A percentile compares a stretch with the other conserved stretches of the same genome.
Conservation (phyloP, 2,329 filamentous ascomycete genomes). For the Westerdykella sp. region DNA sequence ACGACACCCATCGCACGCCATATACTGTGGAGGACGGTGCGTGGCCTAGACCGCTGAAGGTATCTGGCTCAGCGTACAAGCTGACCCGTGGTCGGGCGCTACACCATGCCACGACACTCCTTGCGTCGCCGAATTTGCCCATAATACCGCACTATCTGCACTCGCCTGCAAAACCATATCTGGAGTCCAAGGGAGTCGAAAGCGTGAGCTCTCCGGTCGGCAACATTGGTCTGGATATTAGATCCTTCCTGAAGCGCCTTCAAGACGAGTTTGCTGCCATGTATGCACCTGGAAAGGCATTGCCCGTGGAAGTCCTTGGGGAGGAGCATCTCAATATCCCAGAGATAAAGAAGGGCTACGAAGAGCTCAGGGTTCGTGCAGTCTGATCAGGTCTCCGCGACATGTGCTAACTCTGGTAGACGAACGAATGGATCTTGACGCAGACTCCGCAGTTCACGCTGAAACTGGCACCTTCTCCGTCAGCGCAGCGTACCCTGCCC, state of each 20-base stretch:
- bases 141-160: constrained; percentile 64
- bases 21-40: constrained; percentile 34
- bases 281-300: constrained; percentile 49
- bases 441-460: constrained; percentile 83
- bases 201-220: constrained; percentile 80
- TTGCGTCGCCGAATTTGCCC: constrained; percentile 68
- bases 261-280: constrained; percentile 57
- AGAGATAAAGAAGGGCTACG: constrained; percentile 56
- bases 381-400: neutral
- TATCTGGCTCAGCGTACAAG: constrained; percentile 94
- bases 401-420: constrained; percentile 42
- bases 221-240: constrained; percentile 61
- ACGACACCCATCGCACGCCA: constrained; percentile 42
- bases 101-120: constrained; percentile 87
- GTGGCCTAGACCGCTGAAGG: constrained; percentile 53
- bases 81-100: constrained; percentile 73
- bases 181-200: constrained; percentile 79
- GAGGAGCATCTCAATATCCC: constrained; percentile 47
- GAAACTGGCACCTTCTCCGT: constrained; percentile 41
- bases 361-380: constrained; percentile 53
- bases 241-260: constrained; percentile 41
- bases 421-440: constrained; percentile 68
- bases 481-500: neutral
- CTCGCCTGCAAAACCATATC: constrained; percentile 70
- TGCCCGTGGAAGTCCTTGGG: constrained; percentile 45